Evolutionary conservation across 148 eudicot genomes (phyloP), one percentile per base, ranked within the genome.

Genomic region (Heliosperma pusillum): DNA sequence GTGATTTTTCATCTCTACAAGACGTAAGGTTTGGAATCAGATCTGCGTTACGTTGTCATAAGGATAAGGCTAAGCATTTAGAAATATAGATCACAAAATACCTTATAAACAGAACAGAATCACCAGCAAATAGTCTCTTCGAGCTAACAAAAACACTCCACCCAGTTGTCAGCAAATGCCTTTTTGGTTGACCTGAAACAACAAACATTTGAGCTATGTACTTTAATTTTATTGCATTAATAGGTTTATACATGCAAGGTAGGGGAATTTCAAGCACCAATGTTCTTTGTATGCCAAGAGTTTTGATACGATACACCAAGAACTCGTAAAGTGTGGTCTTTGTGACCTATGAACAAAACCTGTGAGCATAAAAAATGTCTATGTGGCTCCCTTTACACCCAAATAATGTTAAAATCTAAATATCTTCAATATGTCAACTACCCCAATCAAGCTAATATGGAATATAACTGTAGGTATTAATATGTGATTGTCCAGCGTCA

Each of bases 101-200:
- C 99, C 99, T 84, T 68, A 92, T 92, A 76, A 95, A 95, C 57
- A 95, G 89, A 79, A 95, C 97, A 27, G 99, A 71, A 81, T 95
- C 97, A 25, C 99, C 99, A 2, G 99, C 97, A 80, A 82, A 80
- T 72, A 95, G 94, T 75, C 97, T 85, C 82, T 95, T 95, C 44
- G 97, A 91, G 42, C 99, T 91, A 77, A 95, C 92, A 86, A 95
- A 95, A 86, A 92, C 90, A 68, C 99, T 92, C 99, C 99, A 95
- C 5, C 99, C 97, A 53, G 99, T 92, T 24, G 99, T 95, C 15
- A 95, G 89, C 62, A 95, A 90, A 77, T 95, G 99, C 81, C 99
- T 79, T 79, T 95, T 95, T 1, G 99, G 99, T 83, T 95, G 99
- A 80, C 99, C 99, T 95, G 68, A 22, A 83, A 40, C 69, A 33